Evolutionary conservation across 164 flowering plant species (phyloP).

Genomic region (Magnolia sinica): DNA sequence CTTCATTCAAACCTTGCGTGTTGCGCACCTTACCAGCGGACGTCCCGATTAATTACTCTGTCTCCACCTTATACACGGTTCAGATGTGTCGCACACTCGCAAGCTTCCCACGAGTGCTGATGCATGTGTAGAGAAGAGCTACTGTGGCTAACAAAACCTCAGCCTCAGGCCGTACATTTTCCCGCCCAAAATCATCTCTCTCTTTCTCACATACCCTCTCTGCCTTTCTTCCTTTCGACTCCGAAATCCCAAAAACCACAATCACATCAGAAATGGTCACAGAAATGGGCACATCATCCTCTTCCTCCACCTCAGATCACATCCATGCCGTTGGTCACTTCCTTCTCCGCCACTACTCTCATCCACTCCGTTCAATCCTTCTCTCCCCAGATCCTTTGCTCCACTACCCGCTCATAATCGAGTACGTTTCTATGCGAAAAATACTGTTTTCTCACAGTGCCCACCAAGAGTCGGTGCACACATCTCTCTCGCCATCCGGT

Average conservation of each 20-base stretch:
- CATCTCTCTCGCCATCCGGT: too few species aligned
- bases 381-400: slow-evolving; percentile 61
- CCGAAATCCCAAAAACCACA: neutral
- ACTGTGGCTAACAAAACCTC: too few species aligned
- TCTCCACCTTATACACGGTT: too few species aligned
- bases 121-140: too few species aligned
- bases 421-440: slow-evolving; percentile 31
- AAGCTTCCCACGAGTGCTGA: too few species aligned
- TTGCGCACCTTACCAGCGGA: too few species aligned
- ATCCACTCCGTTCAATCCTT: slow-evolving; percentile 55
- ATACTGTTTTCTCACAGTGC: too few species aligned
- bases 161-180: too few species aligned
- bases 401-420: slow-evolving; percentile 69
- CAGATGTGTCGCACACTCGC: too few species aligned
- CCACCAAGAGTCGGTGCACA: neutral
- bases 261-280: neutral
- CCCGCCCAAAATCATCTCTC: neutral
- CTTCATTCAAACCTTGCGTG: too few species aligned
- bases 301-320: slow-evolving; percentile 7
- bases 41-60: too few species aligned
- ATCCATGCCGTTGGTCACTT: slow-evolving; percentile 9
- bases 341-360: slow-evolving; percentile 30
- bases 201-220: neutral
- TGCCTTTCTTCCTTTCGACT: neutral
- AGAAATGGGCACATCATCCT: neutral